phyloP scores from a whole-genome alignment of 108 stramenopile genomes.

The Nitzschia sp. region DNA sequence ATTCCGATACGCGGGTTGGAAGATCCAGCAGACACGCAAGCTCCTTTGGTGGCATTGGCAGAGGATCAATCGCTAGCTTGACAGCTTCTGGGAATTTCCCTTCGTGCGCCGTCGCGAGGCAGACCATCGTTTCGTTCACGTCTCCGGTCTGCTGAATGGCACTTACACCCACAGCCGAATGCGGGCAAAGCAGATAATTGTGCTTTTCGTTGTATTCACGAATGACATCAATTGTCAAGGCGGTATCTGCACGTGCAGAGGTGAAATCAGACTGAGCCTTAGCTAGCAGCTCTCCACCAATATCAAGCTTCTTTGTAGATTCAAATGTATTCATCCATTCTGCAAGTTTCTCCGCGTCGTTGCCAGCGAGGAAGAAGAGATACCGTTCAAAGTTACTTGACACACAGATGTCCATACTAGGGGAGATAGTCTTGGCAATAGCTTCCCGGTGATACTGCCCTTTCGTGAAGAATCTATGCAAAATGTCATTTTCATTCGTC shows the following conservation, averaged over 20 bases:
- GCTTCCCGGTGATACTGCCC: conserved; percentile 92
- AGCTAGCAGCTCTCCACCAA: conserved; percentile 74
- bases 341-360: conserved; percentile 80
- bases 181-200: conserved; percentile 96
- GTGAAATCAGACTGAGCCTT: conserved; percentile 87
- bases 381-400: conserved; percentile 98
- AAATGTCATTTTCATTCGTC: conserved; percentile 99
- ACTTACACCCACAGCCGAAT: conserved; percentile 92
- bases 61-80: conserved; percentile 67
- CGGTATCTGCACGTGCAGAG: conserved; percentile 83
- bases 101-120: conserved; percentile 96
- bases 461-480: conserved; percentile 95
- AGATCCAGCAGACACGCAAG: conserved; percentile 60
- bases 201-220: conserved; percentile 80
- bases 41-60: conserved; percentile 70
- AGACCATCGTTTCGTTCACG: conserved; percentile 69
- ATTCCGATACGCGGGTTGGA: conserved; percentile 70
- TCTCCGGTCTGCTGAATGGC: conserved; percentile 78
- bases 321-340: conserved; percentile 94
- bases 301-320: conserved; percentile 85
- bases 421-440: conserved; percentile 88
- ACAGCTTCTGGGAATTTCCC: conserved; percentile 96
- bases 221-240: conserved; percentile 84
- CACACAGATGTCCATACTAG: conserved; percentile 99
- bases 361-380: conserved; percentile 91